These are phyloP conservation scores for Daldinia vernicosa DNA, from an alignment of 495 filamentous ascomycete genomes.

Conservation along the genomic window DNA sequence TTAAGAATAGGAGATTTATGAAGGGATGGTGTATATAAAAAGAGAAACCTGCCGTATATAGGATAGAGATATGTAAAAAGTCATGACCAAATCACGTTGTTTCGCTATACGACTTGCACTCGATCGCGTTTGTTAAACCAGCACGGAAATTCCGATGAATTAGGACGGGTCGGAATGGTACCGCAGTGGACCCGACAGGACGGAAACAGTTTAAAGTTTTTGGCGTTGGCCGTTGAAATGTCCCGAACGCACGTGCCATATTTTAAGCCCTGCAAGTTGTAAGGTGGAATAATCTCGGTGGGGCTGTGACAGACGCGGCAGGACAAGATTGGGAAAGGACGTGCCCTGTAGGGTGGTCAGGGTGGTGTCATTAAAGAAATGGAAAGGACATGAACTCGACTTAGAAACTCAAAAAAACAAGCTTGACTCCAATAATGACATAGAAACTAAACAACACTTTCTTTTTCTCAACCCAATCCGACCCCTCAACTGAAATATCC, in stretches of 20 bases:
- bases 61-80: background rate
- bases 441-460: conserved; percentile 13
- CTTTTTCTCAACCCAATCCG: background rate
- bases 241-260: conserved; percentile 34
- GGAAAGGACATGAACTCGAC: background rate
- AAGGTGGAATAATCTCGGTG: conserved; percentile 25
- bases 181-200: conserved; percentile 21
- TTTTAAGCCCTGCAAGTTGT: conserved; percentile 16
- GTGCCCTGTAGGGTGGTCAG: conserved; percentile 11
- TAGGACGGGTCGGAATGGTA: background rate
- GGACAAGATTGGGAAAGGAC: conserved; percentile 22
- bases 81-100: background rate
- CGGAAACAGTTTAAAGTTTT: conserved; percentile 23
- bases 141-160: background rate
- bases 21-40: conserved; percentile 4
- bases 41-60: background rate
- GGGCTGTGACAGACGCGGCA: conserved; percentile 27
- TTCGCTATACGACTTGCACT: background rate
- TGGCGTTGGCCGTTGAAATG: conserved; percentile 16
- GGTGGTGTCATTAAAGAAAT: conserved; percentile 29
- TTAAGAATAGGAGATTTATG: background rate
- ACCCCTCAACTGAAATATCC: conserved; percentile 23
- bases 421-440: conserved; percentile 32
- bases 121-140: background rate
- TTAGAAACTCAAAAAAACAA: conserved; percentile 12